Evolutionary conservation across 2,329 filamentous ascomycete species (phyloP).

Genomic region (Monascus ruber): DNA sequence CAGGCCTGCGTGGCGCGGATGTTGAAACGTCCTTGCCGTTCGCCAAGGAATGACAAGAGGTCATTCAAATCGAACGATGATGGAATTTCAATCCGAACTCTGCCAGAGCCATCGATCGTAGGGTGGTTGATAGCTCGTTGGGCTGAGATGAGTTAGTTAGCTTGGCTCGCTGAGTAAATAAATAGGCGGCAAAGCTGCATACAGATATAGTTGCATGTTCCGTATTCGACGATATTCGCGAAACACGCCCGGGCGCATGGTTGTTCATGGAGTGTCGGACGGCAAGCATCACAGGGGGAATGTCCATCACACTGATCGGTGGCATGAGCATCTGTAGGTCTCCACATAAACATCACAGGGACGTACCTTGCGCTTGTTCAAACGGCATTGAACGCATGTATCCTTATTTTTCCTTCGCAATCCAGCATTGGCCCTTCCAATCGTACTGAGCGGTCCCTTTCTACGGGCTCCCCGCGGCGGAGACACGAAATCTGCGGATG

Average conservation of each 20-base stretch:
- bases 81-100: constrained; percentile 31
- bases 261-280: constrained; percentile 30
- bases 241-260: constrained; percentile 35
- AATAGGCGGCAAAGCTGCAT: constrained; percentile 5
- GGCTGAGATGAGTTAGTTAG: constrained; percentile 13
- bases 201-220: constrained; percentile 38
- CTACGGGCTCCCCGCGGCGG: constrained; percentile 32
- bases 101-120: constrained; percentile 21
- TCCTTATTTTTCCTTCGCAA: constrained; percentile 33
- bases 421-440: constrained; percentile 30
- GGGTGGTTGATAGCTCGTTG: constrained; percentile 34
- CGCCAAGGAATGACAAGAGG: constrained; percentile 25
- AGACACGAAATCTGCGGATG: constrained; percentile 31
- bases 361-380: constrained; percentile 34
- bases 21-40: constrained; percentile 32
- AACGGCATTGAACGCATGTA: constrained; percentile 33
- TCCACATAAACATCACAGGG: not conserved
- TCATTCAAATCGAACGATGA: constrained; percentile 28
- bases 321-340: constrained; percentile 4
- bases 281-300: constrained; percentile 31
- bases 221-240: constrained; percentile 32
- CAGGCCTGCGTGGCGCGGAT: constrained; percentile 33
- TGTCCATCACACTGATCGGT: constrained; percentile 28
- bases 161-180: not conserved
- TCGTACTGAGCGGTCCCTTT: constrained; percentile 29